phyloP scores from a whole-genome alignment of 2,329 filamentous ascomycete species.

The Aphanocladium album region DNA sequence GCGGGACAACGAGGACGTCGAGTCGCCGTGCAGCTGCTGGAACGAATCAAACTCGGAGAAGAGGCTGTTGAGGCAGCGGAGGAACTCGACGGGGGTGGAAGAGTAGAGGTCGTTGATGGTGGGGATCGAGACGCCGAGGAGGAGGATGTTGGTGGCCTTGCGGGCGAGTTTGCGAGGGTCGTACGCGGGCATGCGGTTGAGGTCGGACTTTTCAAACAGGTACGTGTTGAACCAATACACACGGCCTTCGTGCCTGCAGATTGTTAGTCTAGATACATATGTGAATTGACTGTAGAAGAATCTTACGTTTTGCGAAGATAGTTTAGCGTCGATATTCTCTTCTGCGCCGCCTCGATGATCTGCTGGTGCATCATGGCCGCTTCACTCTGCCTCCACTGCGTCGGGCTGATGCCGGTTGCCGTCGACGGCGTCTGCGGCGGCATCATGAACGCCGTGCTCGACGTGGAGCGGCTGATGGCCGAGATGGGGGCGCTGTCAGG shows the following conservation, averaged over 20 bases:
- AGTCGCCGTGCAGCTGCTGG: constrained; percentile 78
- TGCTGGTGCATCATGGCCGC: constrained; percentile 50
- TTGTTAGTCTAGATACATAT: constrained; percentile 5
- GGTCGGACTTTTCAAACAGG: constrained; percentile 78
- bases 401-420: constrained; percentile 13
- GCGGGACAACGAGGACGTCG: constrained; percentile 66
- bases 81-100: constrained; percentile 74
- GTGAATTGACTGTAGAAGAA: constrained; percentile 18
- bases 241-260: constrained; percentile 74
- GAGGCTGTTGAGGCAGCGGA: constrained; percentile 79
- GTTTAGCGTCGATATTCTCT: constrained; percentile 89
- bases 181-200: constrained; percentile 79
- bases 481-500: constrained; percentile 38
- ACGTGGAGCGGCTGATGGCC: constrained; percentile 36
- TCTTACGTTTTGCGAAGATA: constrained; percentile 87
- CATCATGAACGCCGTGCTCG: constrained; percentile 28
- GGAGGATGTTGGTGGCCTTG: constrained; percentile 87
- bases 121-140: constrained; percentile 87
- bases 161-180: constrained; percentile 78
- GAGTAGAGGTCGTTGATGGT: constrained; percentile 84
- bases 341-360: constrained; percentile 80
- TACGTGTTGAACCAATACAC: constrained; percentile 99
- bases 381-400: constrained; percentile 40
- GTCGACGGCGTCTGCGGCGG: constrained; percentile 19
- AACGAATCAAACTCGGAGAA: constrained; percentile 91